phyloP scores from a whole-genome alignment of 371 early-diverging fungal species.

The Caulochytrium protostelioides region DNA sequence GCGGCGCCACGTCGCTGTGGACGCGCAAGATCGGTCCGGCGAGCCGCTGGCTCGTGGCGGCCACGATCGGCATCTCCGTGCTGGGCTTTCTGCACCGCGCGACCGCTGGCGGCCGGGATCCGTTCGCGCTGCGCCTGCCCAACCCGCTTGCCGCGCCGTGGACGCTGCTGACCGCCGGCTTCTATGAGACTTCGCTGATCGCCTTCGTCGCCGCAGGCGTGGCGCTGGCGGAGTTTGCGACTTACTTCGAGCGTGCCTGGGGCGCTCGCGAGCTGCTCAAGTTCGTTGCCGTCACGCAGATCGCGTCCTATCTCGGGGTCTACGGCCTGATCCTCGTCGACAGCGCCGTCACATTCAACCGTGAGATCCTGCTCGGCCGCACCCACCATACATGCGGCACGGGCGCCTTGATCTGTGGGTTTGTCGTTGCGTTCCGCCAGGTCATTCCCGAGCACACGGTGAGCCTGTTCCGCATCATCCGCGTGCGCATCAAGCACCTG shows the following conservation, averaged over 20 bases:
- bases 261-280: constrained; percentile 45
- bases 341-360: constrained; percentile 34
- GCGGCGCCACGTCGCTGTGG: too few relatives aligned
- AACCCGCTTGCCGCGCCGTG: too few relatives aligned
- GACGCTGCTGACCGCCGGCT: constrained; percentile 12
- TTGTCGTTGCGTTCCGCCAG: constrained; percentile 56
- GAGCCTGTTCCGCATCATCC: constrained; percentile 5
- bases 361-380: constrained; percentile 16
- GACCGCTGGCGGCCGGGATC: too few relatives aligned
- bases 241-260: constrained; percentile 56
- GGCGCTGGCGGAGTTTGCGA: constrained; percentile 33
- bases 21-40: too few relatives aligned
- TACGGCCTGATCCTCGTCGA: constrained; percentile 31
- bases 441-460: constrained; percentile 18
- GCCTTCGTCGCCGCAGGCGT: constrained; percentile 18
- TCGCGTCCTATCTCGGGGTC: constrained; percentile 30
- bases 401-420: constrained; percentile 37
- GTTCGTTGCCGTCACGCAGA: constrained; percentile 29
- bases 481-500: constrained; percentile 10
- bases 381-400: constrained; percentile 37
- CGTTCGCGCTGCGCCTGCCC: too few relatives aligned
- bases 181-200: constrained; percentile 6
- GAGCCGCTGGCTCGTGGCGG: too few relatives aligned
- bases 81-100: too few relatives aligned
- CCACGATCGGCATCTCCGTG: too few relatives aligned